Conservation (phyloP, 176 grass and related monocot genomes). For the Secale cereale region DNA sequence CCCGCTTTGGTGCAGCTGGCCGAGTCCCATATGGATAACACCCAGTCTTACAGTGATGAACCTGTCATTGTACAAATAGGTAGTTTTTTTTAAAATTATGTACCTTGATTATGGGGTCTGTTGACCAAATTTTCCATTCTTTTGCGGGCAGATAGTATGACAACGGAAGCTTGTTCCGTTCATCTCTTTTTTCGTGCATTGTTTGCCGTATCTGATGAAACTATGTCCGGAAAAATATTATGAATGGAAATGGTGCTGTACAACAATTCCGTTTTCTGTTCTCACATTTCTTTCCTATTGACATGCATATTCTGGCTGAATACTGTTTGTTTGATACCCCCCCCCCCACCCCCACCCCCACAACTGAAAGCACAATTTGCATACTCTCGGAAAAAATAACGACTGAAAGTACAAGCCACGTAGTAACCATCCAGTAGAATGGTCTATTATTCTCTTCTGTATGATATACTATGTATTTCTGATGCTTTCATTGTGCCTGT, state of each 20-base stretch:
- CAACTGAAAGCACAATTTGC: background rate
- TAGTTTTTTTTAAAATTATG: too few species aligned
- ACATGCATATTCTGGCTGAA: background rate
- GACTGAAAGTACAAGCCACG: background rate
- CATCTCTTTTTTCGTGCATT: background rate
- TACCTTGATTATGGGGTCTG: too few species aligned
- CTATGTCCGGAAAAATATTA: background rate
- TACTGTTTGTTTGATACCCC: background rate
- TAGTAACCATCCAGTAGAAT: background rate
- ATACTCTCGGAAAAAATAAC: background rate
- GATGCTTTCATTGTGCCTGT: background rate
- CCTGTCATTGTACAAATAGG: background rate
- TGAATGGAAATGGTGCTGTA: background rate
- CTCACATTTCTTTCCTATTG: background rate
- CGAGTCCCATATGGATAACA: conserved; percentile 14
- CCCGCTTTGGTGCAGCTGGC: background rate
- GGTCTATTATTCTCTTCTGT: background rate
- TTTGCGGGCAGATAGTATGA: too few species aligned
- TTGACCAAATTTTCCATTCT: too few species aligned
- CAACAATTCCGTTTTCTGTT: background rate
- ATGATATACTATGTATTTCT: background rate
- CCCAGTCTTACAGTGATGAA: background rate
- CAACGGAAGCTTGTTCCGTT: background rate
- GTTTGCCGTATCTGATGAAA: background rate
- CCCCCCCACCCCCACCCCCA: too few species aligned